Evolutionary conservation across 2,329 filamentous ascomycete species (phyloP), one percentile per base, ranked within the genome.

Genomic region (Fusarium sp.): DNA sequence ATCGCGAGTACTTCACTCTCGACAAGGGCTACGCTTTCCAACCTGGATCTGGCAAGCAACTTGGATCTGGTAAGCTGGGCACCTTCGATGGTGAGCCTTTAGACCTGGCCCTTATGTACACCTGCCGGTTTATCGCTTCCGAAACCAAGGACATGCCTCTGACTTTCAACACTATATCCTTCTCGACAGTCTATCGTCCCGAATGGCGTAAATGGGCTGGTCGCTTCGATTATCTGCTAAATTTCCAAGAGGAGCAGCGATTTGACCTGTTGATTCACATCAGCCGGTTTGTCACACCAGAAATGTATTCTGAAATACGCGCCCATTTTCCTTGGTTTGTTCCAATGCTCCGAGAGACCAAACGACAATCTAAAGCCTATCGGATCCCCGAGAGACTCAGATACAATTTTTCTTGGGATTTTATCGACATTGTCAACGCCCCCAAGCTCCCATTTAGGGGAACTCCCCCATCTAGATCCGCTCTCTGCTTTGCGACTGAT

Each of bases 191-290:
- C 2, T 51, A 51, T 2, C n/a, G n/a, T 20, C 24, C 59, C 1
- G 20, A 59, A 3, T 62, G 20, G 0, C 7, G 53, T 16, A 2
- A 12, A 3, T 30, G 16, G 54, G 59, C 45, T 9, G 56, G 49
- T 18, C 47, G 60, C 16, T 44, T 63, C 24, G 56, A 63, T 6
- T 55, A 27, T 16, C 9, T 61, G 4, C 47, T 42, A 0, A 2
- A 8, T 3, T 11, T 18, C 0, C 49, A 55, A 8, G 5, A 25
- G 1, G 4, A 3, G 2, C 8, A 49, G 10, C 32, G 46, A 1
- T 20, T 18, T 14, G 1, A 14, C 4, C 6, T 58, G 6, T 16
- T 50, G 24, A 0, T 38, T 0, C 10, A 1, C 0, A 29, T 61
- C 18, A 20, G 22, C 10, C 25, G 2, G 2, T 62, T 38, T 11